These are phyloP conservation scores for Chrysochromulina parva DNA, from an alignment of 78 protist species.

Conservation along the genomic window DNA sequence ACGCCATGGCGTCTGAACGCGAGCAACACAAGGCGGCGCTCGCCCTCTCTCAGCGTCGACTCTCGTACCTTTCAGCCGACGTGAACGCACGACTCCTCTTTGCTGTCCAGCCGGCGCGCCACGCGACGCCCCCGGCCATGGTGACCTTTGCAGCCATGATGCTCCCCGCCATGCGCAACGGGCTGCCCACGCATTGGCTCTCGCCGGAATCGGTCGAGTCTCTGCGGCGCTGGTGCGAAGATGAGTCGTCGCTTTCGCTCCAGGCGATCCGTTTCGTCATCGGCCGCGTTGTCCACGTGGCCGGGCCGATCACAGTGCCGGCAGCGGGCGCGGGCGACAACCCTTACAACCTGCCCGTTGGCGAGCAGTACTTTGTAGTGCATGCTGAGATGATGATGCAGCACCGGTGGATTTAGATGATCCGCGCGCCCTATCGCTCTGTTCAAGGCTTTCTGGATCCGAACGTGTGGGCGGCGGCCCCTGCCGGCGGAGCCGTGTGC, in stretches of 20 bases:
- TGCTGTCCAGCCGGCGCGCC: not conserved
- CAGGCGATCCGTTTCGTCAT: not conserved
- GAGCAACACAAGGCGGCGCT: not conserved
- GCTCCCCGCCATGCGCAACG: not conserved
- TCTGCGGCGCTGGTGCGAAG: not conserved
- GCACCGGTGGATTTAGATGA: not conserved
- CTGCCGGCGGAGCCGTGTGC: too few species aligned
- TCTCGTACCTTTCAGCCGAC: constrained; percentile 1
- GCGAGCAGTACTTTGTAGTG: not conserved
- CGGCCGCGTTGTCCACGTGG: not conserved
- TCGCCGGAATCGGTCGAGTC: not conserved
- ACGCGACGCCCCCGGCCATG: not conserved
- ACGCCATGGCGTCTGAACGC: not conserved
- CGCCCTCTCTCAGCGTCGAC: not conserved
- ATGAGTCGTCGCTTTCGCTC: not conserved
- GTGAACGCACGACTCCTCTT: constrained; percentile 4
- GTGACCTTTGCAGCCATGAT: not conserved
- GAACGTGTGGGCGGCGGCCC: too few species aligned
- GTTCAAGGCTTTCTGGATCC: too few species aligned
- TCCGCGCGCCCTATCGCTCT: too few species aligned
- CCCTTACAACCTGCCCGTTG: not conserved
- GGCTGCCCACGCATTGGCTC: not conserved
- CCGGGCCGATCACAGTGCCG: not conserved
- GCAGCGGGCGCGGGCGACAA: not conserved
- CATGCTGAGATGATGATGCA: not conserved